These are phyloP conservation scores for Wallacemonas sp. DNA, from an alignment of 208 protist species.

Conservation along the genomic window DNA sequence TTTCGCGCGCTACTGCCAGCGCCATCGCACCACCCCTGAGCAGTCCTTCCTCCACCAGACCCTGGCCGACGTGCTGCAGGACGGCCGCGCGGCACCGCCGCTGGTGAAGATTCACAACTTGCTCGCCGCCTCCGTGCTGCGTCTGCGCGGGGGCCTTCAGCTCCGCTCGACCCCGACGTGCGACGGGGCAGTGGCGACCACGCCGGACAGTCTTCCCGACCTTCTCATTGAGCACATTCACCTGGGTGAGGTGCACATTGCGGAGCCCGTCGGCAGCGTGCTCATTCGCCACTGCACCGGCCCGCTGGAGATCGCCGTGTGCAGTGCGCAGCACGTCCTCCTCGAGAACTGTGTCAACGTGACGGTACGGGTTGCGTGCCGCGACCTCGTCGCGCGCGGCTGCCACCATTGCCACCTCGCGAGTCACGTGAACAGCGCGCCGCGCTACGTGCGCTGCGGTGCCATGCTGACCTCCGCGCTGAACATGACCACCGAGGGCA, in stretches of 20 bases:
- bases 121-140: constrained; percentile 34
- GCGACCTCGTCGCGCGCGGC: constrained; percentile 46
- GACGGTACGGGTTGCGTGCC: constrained; percentile 62
- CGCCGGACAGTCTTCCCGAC: constrained; percentile 18
- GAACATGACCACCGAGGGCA: constrained; percentile 55
- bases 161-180: constrained; percentile 7
- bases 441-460: constrained; percentile 52
- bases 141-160: constrained; percentile 27
- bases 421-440: constrained; percentile 69
- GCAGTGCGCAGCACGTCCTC: constrained; percentile 46
- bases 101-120: constrained; percentile 53
- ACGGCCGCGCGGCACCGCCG: not conserved
- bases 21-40: constrained; percentile 4
- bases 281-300: constrained; percentile 61
- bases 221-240: constrained; percentile 61
- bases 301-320: constrained; percentile 73
- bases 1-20: constrained; percentile 9
- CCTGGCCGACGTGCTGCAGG: not conserved
- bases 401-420: constrained; percentile 71
- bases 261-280: constrained; percentile 54
- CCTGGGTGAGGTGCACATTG: constrained; percentile 59
- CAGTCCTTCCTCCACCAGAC: not conserved
- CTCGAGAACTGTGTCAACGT: constrained; percentile 72
- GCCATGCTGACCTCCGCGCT: constrained; percentile 61
- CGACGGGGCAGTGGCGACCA: not conserved